Conservation (phyloP, 129 eudicot genomes). For the Chrysanthemum seticuspe region DNA sequence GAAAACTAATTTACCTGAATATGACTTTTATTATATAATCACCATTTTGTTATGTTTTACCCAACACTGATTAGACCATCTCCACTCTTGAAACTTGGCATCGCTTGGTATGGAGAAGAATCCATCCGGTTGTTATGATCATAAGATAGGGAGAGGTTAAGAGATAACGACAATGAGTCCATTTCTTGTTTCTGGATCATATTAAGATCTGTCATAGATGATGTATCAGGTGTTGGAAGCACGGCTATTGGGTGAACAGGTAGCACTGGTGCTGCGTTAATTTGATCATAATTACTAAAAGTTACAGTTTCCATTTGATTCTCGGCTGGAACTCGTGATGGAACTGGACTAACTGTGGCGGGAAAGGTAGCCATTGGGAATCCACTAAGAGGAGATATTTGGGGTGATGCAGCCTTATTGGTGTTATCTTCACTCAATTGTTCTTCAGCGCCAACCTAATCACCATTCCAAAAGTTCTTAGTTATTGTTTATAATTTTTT, state of each 20-base stretch:
- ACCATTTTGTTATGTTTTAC: constrained; percentile 23
- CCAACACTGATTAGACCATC: constrained; percentile 61
- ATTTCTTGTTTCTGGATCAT: constrained; percentile 21
- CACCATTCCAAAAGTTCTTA: constrained; percentile 19
- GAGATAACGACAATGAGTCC: constrained; percentile 45
- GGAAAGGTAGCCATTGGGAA: constrained; percentile 44
- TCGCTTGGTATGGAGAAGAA: constrained; percentile 33
- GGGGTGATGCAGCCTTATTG: constrained; percentile 16
- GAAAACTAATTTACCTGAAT: constrained; percentile 29
- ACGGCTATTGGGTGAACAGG: constrained; percentile 29
- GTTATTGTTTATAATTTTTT: not conserved
- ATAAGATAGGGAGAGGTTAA: constrained; percentile 55
- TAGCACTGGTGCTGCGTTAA: constrained; percentile 30
- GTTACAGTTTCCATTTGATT: constrained; percentile 33
- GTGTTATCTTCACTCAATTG: constrained; percentile 35
- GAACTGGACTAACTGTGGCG: constrained; percentile 29
- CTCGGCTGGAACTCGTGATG: constrained; percentile 36
- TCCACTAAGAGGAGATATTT: constrained; percentile 37
- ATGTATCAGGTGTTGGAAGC: constrained; percentile 8
- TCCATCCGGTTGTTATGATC: constrained; percentile 35
- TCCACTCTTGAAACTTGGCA: constrained; percentile 51
- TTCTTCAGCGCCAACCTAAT: constrained; percentile 68
- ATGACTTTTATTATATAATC: constrained; percentile 11
- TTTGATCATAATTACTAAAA: constrained; percentile 15
- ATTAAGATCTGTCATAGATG: constrained; percentile 34